These are phyloP conservation scores for Reutealis trisperma DNA, from an alignment of 345 rosid species.

Conservation along the genomic window DNA sequence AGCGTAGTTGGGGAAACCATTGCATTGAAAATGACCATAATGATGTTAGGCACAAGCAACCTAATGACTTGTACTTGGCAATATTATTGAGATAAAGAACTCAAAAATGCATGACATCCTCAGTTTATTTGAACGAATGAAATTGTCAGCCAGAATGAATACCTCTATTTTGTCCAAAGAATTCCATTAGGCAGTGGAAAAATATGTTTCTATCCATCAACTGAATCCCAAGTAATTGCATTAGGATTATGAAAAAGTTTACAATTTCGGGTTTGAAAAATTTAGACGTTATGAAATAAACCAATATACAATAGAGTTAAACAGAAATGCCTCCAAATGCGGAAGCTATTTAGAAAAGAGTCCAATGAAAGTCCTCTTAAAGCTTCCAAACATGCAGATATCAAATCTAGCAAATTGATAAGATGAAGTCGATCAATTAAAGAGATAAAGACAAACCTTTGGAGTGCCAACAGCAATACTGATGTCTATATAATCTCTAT, in stretches of 20 bases:
- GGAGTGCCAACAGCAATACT: constrained; percentile 94
- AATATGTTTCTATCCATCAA: neutral
- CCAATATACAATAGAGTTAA: neutral
- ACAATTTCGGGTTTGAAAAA: neutral
- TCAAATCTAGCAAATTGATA: neutral
- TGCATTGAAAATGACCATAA: neutral
- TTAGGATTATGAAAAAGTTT: no score
- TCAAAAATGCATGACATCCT: neutral
- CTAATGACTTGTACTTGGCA: neutral
- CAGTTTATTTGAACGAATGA: neutral
- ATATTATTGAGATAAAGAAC: neutral
- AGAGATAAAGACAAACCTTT: constrained; percentile 50
- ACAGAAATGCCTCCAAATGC: neutral
- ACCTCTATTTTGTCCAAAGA: neutral
- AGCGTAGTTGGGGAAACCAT: neutral
- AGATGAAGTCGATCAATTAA: neutral
- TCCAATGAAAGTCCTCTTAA: neutral
- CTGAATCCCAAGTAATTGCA: neutral
- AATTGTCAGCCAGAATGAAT: neutral
- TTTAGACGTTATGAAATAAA: neutral
- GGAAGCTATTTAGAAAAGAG: neutral
- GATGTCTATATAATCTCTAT: constrained; percentile 90
- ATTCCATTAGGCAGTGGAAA: neutral
- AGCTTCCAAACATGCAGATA: neutral
- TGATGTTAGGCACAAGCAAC: neutral